Evolutionary conservation across 805 yeast genomes (phyloP), one percentile per base, ranked within the genome.

Genomic region (Komagataella ulmi): DNA sequence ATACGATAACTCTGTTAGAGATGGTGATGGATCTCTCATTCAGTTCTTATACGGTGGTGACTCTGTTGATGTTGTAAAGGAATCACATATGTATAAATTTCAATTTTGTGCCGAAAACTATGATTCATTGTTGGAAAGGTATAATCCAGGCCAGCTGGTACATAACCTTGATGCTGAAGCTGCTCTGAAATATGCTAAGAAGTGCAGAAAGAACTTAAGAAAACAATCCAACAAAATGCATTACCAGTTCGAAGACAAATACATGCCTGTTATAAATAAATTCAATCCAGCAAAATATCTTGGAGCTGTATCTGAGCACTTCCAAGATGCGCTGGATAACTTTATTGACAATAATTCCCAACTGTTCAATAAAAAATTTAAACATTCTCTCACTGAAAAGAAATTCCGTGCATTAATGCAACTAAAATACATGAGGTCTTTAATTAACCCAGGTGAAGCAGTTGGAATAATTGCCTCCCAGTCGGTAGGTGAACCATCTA

Each of bases 11-110:
- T 79, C 96, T 52, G 96, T 93, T 19, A 81, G 99, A 70, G 96
- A 95, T 66, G 84, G 86, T 53, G 99, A 93, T 68, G 99, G 99
- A 53, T 75, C 95, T 4, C 74, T 93, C 68, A 75, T 95, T 53
- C 98, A 90, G 73, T 90, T 93, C 78, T 71, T 93, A 68, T 93
- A 93, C 66, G 99, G 99, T 65, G 99, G 99, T 59, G 99, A 93
- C 68, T 81, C 96, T 19, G 75, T 93, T 58, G 99, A 93, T 68
- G 90, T 91, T 51, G 86, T 93, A 49, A 88, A 88, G 68, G 96
- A 93, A 72, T 85, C 96, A 2, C 95, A 93, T 70, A 80, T 93
- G 87, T 80, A 82, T 60, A 88, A 93, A 69, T 93, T 93, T 71
- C 79, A 85, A 59, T 93, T 93, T 83, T 93, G 97, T 70, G 76